These are phyloP conservation scores for Taphrina deformans DNA, from an alignment of 1,139 yeast species.

Conservation along the genomic window DNA sequence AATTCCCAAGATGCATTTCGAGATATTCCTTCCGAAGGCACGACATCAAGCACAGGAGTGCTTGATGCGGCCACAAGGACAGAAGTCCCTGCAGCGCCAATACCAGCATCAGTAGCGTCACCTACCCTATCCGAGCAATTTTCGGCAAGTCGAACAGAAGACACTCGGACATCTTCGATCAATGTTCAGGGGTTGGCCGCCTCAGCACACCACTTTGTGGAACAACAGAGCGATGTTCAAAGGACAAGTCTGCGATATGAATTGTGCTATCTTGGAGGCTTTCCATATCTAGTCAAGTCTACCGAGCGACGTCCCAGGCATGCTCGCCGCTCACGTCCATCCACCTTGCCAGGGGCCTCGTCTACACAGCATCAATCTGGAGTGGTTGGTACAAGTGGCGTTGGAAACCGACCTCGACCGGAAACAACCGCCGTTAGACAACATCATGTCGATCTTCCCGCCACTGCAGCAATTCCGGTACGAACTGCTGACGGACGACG, in stretches of 20 bases:
- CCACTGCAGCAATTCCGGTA: slow-evolving; percentile 26
- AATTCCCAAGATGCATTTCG: too few species aligned
- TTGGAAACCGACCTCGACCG: neutral
- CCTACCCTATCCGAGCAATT: neutral
- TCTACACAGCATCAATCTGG: neutral
- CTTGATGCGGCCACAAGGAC: too few species aligned
- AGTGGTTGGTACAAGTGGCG: neutral
- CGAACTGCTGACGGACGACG: slow-evolving; percentile 22
- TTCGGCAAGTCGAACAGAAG: neutral
- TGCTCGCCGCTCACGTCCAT: neutral
- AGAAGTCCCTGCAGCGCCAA: neutral
- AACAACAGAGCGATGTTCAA: neutral
- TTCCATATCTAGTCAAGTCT: slow-evolving; percentile 18
- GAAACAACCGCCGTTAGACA: neutral
- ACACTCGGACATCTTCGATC: neutral
- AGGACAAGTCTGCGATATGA: slow-evolving; percentile 16
- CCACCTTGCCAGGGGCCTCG: neutral
- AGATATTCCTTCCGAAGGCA: too few species aligned
- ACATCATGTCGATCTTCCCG: slow-evolving; percentile 27
- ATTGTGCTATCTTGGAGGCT: slow-evolving; percentile 20
- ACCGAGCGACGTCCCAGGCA: neutral
- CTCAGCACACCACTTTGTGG: neutral
- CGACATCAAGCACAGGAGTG: neutral
- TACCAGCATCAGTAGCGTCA: neutral
- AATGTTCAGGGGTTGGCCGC: neutral